phyloP scores from a whole-genome alignment of 768 basidiomycete genomes.

The Mycena vulgaris region DNA sequence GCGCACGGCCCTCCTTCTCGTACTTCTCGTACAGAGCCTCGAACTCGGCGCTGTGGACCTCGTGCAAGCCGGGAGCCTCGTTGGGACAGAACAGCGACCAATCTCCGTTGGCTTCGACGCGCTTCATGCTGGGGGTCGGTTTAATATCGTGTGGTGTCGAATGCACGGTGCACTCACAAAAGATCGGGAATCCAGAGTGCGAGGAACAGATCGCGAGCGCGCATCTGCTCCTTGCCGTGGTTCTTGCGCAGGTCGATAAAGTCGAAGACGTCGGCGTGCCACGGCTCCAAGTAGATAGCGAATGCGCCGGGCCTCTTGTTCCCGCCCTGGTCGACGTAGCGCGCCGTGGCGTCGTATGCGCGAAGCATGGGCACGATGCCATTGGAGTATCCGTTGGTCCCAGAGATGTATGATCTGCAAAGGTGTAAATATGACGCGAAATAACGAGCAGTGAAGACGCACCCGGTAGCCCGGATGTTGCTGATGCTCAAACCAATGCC shows the following conservation, averaged over 20 bases:
- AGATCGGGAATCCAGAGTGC: conserved; percentile 99
- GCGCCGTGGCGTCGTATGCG: conserved; percentile 97
- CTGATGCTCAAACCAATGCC: conserved; percentile 98
- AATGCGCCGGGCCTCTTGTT: conserved; percentile 99
- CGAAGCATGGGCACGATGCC: conserved; percentile 99
- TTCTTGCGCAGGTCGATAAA: conserved; percentile 99
- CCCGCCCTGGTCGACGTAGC: conserved; percentile 99
- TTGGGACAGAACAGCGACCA: conserved; percentile 99
- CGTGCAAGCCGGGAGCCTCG: conserved; percentile 92
- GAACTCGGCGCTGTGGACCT: conserved; percentile 93
- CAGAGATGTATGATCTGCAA: conserved; percentile 94
- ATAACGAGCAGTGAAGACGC: conserved; percentile 43
- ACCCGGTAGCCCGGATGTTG: conserved; percentile 97
- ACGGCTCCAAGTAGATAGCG: conserved; percentile 98
- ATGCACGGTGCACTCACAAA: conserved; percentile 72
- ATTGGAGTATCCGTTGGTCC: conserved; percentile 99
- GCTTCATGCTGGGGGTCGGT: conserved; percentile 83
- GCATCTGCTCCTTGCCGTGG: conserved; percentile 98
- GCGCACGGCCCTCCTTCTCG: conserved; percentile 90
- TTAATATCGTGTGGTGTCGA: not conserved
- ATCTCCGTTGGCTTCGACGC: conserved; percentile 89
- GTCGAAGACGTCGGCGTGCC: conserved; percentile 99
- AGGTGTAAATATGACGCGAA: not conserved
- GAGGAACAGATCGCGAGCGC: conserved; percentile 97
- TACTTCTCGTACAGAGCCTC: conserved; percentile 89